Evolutionary conservation across 371 early-diverging fungal species (phyloP).

Genomic region (Sporodiniella umbellata): DNA sequence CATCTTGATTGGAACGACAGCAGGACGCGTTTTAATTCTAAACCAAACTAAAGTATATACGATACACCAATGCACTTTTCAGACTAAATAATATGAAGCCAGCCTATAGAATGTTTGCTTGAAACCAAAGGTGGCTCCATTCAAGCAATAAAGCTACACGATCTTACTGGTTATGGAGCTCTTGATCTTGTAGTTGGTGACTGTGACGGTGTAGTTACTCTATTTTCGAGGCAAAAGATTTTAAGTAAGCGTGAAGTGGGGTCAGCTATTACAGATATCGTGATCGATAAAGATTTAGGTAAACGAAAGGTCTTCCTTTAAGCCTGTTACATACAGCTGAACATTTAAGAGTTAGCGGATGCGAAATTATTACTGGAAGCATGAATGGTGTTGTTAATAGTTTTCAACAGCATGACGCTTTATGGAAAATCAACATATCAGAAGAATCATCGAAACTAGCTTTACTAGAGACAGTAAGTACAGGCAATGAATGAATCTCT

Average conservation of each 20-base stretch:
- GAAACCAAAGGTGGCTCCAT: slow-evolving; percentile 51
- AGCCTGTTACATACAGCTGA: too few species aligned
- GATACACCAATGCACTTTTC: too few species aligned
- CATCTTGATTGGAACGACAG: slow-evolving; percentile 41
- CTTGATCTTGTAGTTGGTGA: slow-evolving; percentile 48
- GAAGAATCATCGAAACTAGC: slow-evolving; percentile 36
- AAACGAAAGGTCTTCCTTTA: too few species aligned
- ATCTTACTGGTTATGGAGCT: slow-evolving; percentile 42
- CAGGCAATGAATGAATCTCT: not conserved
- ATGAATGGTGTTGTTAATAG: slow-evolving; percentile 38
- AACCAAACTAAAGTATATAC: slow-evolving; percentile 40
- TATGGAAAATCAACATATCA: slow-evolving; percentile 43
- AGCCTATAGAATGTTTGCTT: slow-evolving; percentile 40
- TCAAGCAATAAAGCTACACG: slow-evolving; percentile 36
- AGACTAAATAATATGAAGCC: too few species aligned
- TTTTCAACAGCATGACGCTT: slow-evolving; percentile 39
- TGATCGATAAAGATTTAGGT: slow-evolving; percentile 35
- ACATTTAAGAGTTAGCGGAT: slow-evolving; percentile 36
- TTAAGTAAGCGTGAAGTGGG: slow-evolving; percentile 39
- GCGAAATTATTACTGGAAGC: slow-evolving; percentile 46
- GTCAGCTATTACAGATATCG: slow-evolving; percentile 33
- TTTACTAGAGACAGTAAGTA: slow-evolving; percentile 19
- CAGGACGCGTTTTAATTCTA: slow-evolving; percentile 40
- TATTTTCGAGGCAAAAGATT: slow-evolving; percentile 47
- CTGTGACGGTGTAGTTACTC: slow-evolving; percentile 43